phyloP scores from a whole-genome alignment of 164 flowering plant species.

The Warburgia ugandensis region DNA sequence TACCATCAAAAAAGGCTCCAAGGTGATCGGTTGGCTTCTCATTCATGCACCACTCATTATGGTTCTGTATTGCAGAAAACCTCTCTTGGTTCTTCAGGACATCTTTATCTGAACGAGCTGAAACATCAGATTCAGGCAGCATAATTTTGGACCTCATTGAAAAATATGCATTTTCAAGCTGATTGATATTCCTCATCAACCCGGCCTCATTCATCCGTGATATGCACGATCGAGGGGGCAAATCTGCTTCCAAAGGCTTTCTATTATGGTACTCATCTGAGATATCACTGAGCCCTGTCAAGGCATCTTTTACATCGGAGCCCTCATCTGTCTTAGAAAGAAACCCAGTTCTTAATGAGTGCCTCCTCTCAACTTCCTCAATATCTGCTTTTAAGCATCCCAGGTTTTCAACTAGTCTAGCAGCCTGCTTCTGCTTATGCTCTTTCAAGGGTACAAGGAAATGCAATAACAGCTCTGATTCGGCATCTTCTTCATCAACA shows the following conservation, averaged over 20 bases:
- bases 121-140: slow-evolving; percentile 28
- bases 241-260: slow-evolving; percentile 23
- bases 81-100: slow-evolving; percentile 41
- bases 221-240: slow-evolving; percentile 6
- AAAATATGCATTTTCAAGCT: slow-evolving; percentile 86
- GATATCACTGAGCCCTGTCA: no score
- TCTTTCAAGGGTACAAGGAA: slow-evolving; percentile 61
- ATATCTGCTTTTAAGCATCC: slow-evolving; percentile 65
- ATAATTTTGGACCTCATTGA: slow-evolving; percentile 60
- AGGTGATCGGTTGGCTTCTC: slow-evolving; percentile 32
- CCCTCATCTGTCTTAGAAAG: slow-evolving; percentile 16
- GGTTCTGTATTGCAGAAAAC: slow-evolving; percentile 14
- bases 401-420: slow-evolving; percentile 51
- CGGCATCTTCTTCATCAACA: slow-evolving; percentile 55
- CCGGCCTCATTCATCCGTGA: slow-evolving; percentile 29
- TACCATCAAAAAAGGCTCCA: slow-evolving; percentile 78
- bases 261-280: slow-evolving; percentile 7
- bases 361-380: slow-evolving; percentile 58
- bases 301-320: no score
- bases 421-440: slow-evolving; percentile 51
- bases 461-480: slow-evolving; percentile 70
- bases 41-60: slow-evolving; percentile 13
- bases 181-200: slow-evolving; percentile 48
- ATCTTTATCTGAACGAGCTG: slow-evolving; percentile 35
- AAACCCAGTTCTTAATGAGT: slow-evolving; percentile 9